Base-by-base conservation (phyloP, 495 filamentous ascomycete species). In the Parathielavia appendiculata region DNA sequence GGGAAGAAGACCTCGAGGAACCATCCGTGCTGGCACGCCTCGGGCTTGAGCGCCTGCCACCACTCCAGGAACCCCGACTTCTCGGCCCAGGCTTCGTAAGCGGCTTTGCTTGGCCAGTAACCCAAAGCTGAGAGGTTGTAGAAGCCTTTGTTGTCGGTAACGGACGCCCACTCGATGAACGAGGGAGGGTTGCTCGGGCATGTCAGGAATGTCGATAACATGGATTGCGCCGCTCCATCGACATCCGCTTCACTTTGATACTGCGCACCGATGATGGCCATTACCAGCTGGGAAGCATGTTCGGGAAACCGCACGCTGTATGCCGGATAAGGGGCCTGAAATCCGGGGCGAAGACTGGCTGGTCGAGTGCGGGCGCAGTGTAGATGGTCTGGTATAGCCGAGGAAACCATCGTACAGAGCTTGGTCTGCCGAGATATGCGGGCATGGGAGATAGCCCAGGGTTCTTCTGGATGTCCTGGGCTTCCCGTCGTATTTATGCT, bases 1-100 rank as follows among this genome's bases (percentile, higher is more conserved):
- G 44, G 44, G 20, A 46, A 46, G 44, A 46, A 23, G 20, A 46
- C 44, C 22, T 46, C 44, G 44, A 46, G 44, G 19, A 46, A 46
- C 44, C 44, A 46, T 26, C 44, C 44, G 44, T 46, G 8, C 22
- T 11, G 19, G 44, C 44, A 13, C 11, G 9, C 43, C 43, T 46
- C 19, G 3, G 44, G 19, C 9, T 12, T 3, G 23, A 46, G 44
- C 44, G 11, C 44, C 44, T 23, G 19, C 44, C 44, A 46, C 44
- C 44, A 46, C 10, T 23, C 11, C 44, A 11, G 14, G 22, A 46
- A 46, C 6, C 44, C 44, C 3, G 44, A 46, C 44, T 46, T 19
- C 20, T 46, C 44, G 22, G 44, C 44, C 44, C 44, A 46, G 9
- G 20, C 8, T 9, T 46, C 44, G 44, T 46, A 46, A 0, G 44